Percentiles rank a stretch among this genome's conserved stretches.
Conservation (phyloP, 2,329 filamentous ascomycete genomes). For the Knufia petricola region DNA sequence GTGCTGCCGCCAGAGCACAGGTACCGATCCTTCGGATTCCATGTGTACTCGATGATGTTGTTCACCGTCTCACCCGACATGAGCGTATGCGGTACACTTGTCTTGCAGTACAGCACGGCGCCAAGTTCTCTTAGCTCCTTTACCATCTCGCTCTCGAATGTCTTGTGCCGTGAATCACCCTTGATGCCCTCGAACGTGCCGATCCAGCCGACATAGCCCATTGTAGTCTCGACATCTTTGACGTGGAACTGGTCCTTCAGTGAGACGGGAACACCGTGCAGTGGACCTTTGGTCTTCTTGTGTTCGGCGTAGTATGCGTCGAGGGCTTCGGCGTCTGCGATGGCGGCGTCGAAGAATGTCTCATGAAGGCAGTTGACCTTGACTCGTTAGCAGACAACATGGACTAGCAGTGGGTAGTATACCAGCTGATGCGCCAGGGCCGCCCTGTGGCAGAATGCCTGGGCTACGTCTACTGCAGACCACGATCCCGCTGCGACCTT, state of each 20-base stretch:
- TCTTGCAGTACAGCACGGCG: constrained; percentile 48
- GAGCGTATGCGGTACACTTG: constrained; percentile 47
- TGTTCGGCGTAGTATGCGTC: constrained; percentile 38
- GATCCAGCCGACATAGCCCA: constrained; percentile 60
- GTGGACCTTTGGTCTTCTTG: constrained; percentile 43
- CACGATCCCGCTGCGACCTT: constrained; percentile 46
- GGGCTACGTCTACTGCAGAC: constrained; percentile 47
- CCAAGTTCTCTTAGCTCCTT: constrained; percentile 44
- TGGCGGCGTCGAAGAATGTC: constrained; percentile 44
- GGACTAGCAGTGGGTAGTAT: constrained; percentile 23
- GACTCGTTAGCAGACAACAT: constrained; percentile 4
- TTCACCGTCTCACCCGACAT: constrained; percentile 53
- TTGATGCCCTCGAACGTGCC: constrained; percentile 48
- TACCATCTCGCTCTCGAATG: constrained; percentile 51
- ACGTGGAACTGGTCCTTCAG: constrained; percentile 42
- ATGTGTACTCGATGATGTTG: constrained; percentile 50
- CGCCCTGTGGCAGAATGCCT: constrained; percentile 48
- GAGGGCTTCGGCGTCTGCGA: constrained; percentile 39
- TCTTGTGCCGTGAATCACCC: constrained; percentile 39
- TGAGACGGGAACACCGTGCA: constrained; percentile 54
- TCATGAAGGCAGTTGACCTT: constrained; percentile 45
- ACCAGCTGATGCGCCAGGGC: constrained; percentile 52
- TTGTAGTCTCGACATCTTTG: constrained; percentile 45
- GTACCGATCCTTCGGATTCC: constrained; percentile 48
- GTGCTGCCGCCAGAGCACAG: constrained; percentile 49